Percentiles rank a stretch among this genome's conserved stretches.
Conservation (phyloP, 306 rosid species). For the Sphenostylis stenocarpa region DNA sequence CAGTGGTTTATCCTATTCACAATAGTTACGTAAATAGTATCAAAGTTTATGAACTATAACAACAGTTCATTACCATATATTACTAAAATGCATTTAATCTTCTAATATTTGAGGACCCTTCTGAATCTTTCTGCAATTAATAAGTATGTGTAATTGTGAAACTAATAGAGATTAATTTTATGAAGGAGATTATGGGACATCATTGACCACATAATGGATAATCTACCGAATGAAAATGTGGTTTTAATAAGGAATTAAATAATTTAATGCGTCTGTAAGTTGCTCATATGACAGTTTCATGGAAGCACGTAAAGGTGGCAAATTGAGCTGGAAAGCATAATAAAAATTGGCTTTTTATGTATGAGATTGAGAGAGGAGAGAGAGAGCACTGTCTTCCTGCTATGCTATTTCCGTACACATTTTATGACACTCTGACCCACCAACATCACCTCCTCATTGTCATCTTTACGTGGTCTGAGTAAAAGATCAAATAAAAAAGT, state of each 20-base stretch:
- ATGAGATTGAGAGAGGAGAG: too few species aligned
- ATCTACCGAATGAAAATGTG: neutral
- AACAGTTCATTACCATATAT: neutral
- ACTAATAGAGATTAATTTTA: too few species aligned
- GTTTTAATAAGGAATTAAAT: neutral
- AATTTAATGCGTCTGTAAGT: neutral
- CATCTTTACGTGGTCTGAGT: neutral
- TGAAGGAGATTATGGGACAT: neutral
- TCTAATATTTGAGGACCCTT: neutral
- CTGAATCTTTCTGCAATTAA: neutral
- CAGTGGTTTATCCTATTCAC: neutral
- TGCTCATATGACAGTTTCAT: conserved; percentile 5
- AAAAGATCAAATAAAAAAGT: neutral
- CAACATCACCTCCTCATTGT: neutral
- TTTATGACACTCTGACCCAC: conserved; percentile 33
- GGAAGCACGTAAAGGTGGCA: neutral
- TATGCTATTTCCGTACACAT: conserved; percentile 7
- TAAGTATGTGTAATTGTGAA: too few species aligned
- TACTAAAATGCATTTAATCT: neutral
- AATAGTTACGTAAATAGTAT: neutral
- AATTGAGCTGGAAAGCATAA: conserved; percentile 25
- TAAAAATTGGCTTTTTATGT: conserved; percentile 1
- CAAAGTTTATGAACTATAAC: neutral
- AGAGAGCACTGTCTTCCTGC: neutral
- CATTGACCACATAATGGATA: neutral